Evolutionary conservation across 768 basidiomycete genomes (phyloP), one percentile per base, ranked within the genome.

Genomic region (Leccinum obscurum): DNA sequence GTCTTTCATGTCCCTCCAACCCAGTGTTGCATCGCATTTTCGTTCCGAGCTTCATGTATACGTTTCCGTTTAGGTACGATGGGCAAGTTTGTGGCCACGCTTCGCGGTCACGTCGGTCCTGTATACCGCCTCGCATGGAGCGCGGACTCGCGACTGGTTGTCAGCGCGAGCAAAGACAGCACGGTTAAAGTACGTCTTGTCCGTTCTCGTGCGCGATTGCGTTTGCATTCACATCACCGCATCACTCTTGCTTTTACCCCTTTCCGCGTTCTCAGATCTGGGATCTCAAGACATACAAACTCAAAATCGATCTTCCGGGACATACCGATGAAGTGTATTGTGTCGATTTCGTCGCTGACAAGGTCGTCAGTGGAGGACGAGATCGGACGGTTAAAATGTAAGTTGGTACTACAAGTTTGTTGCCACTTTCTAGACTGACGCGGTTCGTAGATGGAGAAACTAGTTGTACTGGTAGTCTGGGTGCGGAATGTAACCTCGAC

Each of bases 301-400:
- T 99, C 62, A 91, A 93, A 70, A 86, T 84, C 7, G 96, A 99
- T 73, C 85, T 99, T 17, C 93, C 95, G 0, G 96, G 96, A 20
- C 96, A 99, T 72, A 92, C 90, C 1, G 96, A 99, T 66, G 96
- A 99, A 73, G 95, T 99, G 37, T 98, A 98, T 76, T 98, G 96
- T 69, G 96, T 99, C 15, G 96, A 98, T 75, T 99, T 97, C 71
- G 95, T 99, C 2, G 95, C 95, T 1, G 96, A 99, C 77, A 99
- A 99, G 74, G 84, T 98, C n/a, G 94, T 97, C 64, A 96, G 93
- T 70, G 96, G 95, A n/a, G 96, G 96, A 14, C 78, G 90, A 49
- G 96, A 98, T 76, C 85, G 86, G 67, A 89, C 85, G 20, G 86
- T 98, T 11, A 97, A 97, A 77, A 98, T 98, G 93, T 97, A 70